phyloP scores from a whole-genome alignment of 2,329 filamentous ascomycete species.

The Ophiostoma populinum region DNA sequence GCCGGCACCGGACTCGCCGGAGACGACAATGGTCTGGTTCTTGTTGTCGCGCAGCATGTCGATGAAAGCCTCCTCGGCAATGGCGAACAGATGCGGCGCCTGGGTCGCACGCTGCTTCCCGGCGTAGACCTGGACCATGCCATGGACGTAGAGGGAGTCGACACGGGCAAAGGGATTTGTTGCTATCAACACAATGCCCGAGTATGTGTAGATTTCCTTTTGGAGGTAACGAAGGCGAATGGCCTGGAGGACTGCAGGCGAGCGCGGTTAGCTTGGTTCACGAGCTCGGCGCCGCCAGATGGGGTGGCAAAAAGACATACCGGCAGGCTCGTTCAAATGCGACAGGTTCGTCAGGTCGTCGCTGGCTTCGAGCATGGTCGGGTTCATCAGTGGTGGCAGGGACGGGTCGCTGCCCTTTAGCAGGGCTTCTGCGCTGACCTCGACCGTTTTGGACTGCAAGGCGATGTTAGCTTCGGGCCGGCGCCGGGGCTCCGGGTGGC shows the following conservation, averaged over 20 bases:
- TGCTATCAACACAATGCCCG: slow-evolving; percentile 93
- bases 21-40: slow-evolving; percentile 99
- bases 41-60: slow-evolving; percentile 93
- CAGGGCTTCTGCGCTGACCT: slow-evolving; percentile 60
- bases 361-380: slow-evolving; percentile 92
- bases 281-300: not conserved
- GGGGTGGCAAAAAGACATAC: slow-evolving; percentile 43
- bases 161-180: slow-evolving; percentile 96
- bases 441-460: slow-evolving; percentile 55
- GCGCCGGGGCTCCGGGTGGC: too few relatives aligned
- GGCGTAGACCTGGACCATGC: slow-evolving; percentile 99
- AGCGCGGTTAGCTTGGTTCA: too few relatives aligned
- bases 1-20: slow-evolving; percentile 92
- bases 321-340: slow-evolving; percentile 94
- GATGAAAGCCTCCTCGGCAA: slow-evolving; percentile 97
- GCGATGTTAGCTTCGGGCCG: not conserved
- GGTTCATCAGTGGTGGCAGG: slow-evolving; percentile 92
- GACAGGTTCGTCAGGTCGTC: slow-evolving; percentile 96
- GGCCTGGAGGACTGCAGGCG: slow-evolving; percentile 65
- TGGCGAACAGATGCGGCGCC: slow-evolving; percentile 94
- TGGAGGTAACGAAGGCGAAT: slow-evolving; percentile 94
- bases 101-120: slow-evolving; percentile 93
- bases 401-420: slow-evolving; percentile 59
- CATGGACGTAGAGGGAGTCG: slow-evolving; percentile 93
- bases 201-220: slow-evolving; percentile 99